Percentiles rank a stretch among this genome's conserved stretches.
Evolutionary conservation across 108 stramenopile genomes (phyloP).

Genomic region (Epithemia pelagica): DNA sequence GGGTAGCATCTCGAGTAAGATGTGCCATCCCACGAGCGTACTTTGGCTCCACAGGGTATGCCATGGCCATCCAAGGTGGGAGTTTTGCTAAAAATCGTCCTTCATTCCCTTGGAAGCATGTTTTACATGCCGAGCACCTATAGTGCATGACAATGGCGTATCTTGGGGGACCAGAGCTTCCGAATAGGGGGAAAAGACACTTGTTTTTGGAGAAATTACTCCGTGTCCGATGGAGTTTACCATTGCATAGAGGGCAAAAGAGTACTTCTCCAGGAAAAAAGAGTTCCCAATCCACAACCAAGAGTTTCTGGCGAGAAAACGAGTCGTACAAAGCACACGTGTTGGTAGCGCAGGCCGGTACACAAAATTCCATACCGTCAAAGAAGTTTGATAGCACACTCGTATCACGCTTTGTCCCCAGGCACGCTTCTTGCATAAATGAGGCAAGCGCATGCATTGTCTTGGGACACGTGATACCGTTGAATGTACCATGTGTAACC

Average conservation of each 20-base stretch:
- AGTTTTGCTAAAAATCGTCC: background rate
- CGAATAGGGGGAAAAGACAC: background rate
- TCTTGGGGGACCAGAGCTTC: too few relatives aligned
- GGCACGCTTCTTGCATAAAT: background rate
- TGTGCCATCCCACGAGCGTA: background rate
- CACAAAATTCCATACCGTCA: background rate
- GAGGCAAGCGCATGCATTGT: background rate
- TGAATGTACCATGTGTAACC: too few relatives aligned
- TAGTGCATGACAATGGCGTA: background rate
- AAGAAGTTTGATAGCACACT: too few relatives aligned
- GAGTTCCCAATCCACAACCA: background rate
- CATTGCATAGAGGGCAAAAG: background rate
- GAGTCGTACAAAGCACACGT: background rate
- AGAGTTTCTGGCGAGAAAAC: background rate
- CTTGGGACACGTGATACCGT: too few relatives aligned
- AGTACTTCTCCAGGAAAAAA: background rate
- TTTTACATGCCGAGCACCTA: background rate
- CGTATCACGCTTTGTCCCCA: too few relatives aligned
- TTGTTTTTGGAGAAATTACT: background rate
- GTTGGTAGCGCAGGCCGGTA: background rate
- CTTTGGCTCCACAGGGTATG: background rate
- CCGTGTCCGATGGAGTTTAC: background rate
- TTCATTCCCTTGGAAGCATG: background rate
- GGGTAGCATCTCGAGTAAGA: background rate
- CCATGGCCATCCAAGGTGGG: background rate